Base-by-base conservation (phyloP, 768 basidiomycete genomes). In the Kwoniella newhampshirensis region DNA sequence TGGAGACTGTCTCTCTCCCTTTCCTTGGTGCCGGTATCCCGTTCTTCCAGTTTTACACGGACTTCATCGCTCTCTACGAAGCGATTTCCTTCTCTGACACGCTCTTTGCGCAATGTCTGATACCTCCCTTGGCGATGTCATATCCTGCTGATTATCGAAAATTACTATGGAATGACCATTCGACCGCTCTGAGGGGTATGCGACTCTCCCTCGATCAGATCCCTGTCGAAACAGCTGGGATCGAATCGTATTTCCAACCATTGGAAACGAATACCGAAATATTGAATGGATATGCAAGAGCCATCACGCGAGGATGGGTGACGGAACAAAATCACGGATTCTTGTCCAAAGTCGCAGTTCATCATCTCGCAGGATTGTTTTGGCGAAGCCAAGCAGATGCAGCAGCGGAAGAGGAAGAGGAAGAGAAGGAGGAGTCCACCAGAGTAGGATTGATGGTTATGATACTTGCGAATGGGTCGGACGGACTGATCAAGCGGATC, bases 11-110 rank as follows among this genome's bases (percentile, higher is more conserved):
- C 1, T 43, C 66, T 17, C 43, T 47, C 11, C 58, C 66, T 4
- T 73, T 67, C 64, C 50, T 73, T 2, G 71, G 71, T 13, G 25
- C 80, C 0, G 77, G 78, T 4, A 85, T 85, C 0, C 90, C 92
- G 0, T 97, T 97, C 80, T 96, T 85, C 79, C 91, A 94, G 74
- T 90, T 87, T 68, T 98, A 91, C 78, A 87, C 87, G 13, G 92
- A 96, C 75, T 87, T 96, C 70, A 81, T 94, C 54, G 85, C 83
- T 1, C 78, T 97, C n/a, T 98, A 93, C 77, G 88, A 90, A 67
- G 83, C 90, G 3, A 85, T 91, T 64, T 97, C 93, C 7, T 93
- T 93, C 75, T 83, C 86, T 1, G 85, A 97, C 68, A 80, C 82
- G 0, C 75, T 84, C 1, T 98, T 98, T 68, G 84, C 83, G 12